Evolutionary conservation across 2,329 filamentous ascomycete genomes (phyloP).

Genomic region (Drechmeria coniospora): DNA sequence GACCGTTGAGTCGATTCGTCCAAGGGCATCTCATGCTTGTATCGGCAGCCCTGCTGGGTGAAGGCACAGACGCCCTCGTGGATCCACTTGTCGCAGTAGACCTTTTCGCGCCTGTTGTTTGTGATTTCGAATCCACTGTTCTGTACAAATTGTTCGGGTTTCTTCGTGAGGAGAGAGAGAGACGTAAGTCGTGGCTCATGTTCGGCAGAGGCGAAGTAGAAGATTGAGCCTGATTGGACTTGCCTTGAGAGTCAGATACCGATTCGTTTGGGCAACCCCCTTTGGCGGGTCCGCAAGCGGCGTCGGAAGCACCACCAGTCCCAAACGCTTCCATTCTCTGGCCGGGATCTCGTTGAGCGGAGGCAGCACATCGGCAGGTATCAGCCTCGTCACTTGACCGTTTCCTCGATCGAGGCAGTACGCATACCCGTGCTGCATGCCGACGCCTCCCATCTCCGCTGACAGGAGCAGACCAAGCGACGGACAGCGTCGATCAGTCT

Average conservation of each 20-base stretch:
- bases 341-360: conserved; percentile 26
- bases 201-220: too few species aligned
- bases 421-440: too few species aligned
- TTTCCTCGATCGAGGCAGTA: conserved; percentile 40
- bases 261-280: conserved; percentile 21
- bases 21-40: conserved; percentile 78
- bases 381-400: conserved; percentile 36
- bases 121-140: conserved; percentile 16
- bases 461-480: too few species aligned
- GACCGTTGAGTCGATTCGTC: conserved; percentile 48
- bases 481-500: too few species aligned
- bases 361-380: conserved; percentile 39
- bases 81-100: conserved; percentile 84
- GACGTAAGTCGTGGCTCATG: neutral
- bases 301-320: conserved; percentile 32
- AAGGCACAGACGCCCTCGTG: conserved; percentile 74
- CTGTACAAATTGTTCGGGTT: neutral
- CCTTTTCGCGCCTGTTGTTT: conserved; percentile 38
- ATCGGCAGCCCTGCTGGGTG: conserved; percentile 72
- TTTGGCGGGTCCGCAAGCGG: conserved; percentile 21
- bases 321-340: conserved; percentile 19
- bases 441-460: too few species aligned
- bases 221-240: too few species aligned
- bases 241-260: conserved; percentile 23
- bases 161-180: neutral